These are phyloP conservation scores for Neofusicoccum cordaticola DNA, from an alignment of 2,329 filamentous ascomycete species.

Conservation along the genomic window DNA sequence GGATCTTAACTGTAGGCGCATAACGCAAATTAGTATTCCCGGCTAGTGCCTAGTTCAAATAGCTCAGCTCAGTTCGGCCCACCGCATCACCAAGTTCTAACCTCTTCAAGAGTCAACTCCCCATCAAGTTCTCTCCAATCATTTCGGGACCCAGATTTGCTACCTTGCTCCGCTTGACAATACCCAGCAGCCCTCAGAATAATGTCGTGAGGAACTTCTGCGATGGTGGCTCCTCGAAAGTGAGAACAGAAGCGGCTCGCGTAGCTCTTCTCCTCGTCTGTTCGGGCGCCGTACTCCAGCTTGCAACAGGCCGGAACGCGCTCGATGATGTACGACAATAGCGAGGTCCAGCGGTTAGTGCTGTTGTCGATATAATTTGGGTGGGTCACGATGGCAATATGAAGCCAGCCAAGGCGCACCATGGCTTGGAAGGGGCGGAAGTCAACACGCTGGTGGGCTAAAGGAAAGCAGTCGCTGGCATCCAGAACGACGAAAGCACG, in stretches of 20 bases:
- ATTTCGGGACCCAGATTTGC: neutral
- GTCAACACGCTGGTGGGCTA: neutral
- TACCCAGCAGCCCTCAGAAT: slow-evolving; percentile 1
- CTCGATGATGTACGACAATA: slow-evolving; percentile 5
- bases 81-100: neutral
- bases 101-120: neutral
- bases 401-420: neutral
- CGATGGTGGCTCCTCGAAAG: neutral
- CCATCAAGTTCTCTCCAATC: neutral
- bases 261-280: neutral
- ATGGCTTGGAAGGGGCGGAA: slow-evolving; percentile 11
- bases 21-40: no score
- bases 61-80: no score
- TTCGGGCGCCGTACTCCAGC: neutral
- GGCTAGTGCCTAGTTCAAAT: no score
- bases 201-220: neutral
- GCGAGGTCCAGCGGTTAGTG: neutral
- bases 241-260: neutral
- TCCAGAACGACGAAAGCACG: slow-evolving; percentile 10
- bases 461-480: neutral
- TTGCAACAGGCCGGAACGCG: neutral
- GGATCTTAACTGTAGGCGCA: no score
- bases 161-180: neutral
- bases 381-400: neutral
- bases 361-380: neutral